Percentiles rank a stretch among this genome's conserved stretches.
Evolutionary conservation across 1,284 basidiomycete genomes (phyloP).

Genomic region (Rhodotorula sp.): DNA sequence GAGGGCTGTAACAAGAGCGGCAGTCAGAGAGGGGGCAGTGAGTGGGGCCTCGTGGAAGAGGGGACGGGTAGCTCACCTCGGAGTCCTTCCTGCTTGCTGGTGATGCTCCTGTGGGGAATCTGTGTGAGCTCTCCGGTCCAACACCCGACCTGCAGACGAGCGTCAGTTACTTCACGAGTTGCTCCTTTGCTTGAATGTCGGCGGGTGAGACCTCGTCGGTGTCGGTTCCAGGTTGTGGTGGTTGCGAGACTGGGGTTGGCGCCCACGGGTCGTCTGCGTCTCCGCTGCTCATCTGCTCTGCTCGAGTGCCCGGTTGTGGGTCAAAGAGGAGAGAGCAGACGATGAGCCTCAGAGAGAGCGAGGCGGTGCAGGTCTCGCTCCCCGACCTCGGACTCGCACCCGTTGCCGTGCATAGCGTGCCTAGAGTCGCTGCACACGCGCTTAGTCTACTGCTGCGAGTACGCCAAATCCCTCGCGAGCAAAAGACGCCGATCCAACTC

Average conservation of each 20-base stretch:
- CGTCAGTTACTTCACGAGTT: slow-evolving; percentile 21
- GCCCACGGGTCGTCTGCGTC: slow-evolving; percentile 33
- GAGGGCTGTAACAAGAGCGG: slow-evolving; percentile 56
- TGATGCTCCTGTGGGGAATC: slow-evolving; percentile 20
- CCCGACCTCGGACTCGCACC: too few relatives aligned
- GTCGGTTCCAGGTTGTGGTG: neutral
- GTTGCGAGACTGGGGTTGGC: slow-evolving; percentile 12
- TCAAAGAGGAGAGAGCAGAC: neutral
- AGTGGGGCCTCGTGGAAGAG: too few relatives aligned
- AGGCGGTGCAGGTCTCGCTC: neutral
- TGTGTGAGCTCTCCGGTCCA: neutral
- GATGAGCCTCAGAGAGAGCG: neutral
- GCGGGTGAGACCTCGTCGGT: slow-evolving; percentile 14
- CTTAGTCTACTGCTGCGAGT: too few relatives aligned
- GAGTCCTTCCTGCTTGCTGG: slow-evolving; percentile 32
- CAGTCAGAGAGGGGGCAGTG: neutral
- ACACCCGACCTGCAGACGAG: too few relatives aligned
- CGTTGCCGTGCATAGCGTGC: too few relatives aligned
- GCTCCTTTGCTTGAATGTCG: slow-evolving; percentile 29
- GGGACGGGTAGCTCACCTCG: slow-evolving; percentile 17
- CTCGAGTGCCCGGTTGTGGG: neutral
- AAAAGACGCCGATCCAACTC: too few relatives aligned
- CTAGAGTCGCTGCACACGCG: too few relatives aligned
- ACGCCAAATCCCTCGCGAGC: too few relatives aligned
- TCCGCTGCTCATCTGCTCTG: slow-evolving; percentile 25